Conservation (phyloP, 176 grass and related monocot genomes). For the Rhynchospora pubera region DNA sequence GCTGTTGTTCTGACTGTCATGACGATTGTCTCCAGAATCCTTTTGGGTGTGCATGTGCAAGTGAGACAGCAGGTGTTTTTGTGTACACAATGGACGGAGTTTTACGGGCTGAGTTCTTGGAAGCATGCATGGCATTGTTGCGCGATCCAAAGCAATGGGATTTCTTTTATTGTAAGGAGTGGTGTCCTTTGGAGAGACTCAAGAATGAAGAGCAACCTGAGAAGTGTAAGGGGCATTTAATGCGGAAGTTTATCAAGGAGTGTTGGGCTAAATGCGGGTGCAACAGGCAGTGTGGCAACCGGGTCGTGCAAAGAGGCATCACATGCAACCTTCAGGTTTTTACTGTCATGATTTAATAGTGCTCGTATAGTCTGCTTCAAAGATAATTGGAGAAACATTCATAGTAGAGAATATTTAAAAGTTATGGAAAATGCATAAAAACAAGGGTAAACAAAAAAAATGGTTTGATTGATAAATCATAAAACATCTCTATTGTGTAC, state of each 20-base stretch:
- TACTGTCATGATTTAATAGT: neutral
- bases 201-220: constrained; percentile 42
- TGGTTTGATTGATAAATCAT: neutral
- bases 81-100: constrained; percentile 57
- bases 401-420: neutral
- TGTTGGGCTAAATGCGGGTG: constrained; percentile 92
- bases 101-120: constrained; percentile 48
- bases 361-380: neutral
- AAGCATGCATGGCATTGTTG: constrained; percentile 39
- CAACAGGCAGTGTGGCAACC: constrained; percentile 64
- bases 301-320: constrained; percentile 84
- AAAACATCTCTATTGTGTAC: neutral
- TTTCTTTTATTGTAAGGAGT: constrained; percentile 38
- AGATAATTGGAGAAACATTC: neutral
- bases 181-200: constrained; percentile 49
- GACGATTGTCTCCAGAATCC: constrained; percentile 52
- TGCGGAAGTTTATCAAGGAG: constrained; percentile 87
- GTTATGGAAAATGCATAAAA: neutral
- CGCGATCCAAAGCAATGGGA: constrained; percentile 29
- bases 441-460: neutral
- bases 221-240: constrained; percentile 66
- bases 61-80: constrained; percentile 72
- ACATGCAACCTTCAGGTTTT: constrained; percentile 47
- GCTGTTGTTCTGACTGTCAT: constrained; percentile 63
- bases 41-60: constrained; percentile 66